Base-by-base conservation (phyloP, 805 yeast genomes). In the Priceomyces fermenticarens region DNA sequence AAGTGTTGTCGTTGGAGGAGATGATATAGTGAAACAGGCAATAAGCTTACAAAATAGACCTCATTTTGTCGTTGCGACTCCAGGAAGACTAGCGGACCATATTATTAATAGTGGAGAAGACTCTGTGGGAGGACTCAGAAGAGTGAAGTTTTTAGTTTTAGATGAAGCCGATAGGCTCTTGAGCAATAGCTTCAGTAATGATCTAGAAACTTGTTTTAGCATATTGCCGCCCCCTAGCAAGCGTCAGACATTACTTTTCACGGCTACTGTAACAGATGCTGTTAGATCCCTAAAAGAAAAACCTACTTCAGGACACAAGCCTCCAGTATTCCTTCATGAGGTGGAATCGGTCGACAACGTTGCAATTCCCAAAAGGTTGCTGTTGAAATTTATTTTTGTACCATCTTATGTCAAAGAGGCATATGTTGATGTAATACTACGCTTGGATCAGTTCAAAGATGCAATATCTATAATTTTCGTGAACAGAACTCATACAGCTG, bases 151-250 rank as follows among this genome's bases (percentile, higher is more conserved):
- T 55, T 68, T 93, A 39, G 98, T 93, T 2, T 68, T 93, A 2
- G 99, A 93, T 72, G 99, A 91, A 67, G 99, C 99, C 1, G 99
- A 93, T 72, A 76, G 97, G 46, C 67, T 93, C 25, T 75, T 93
- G 47, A 87, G 93, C 35, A 80, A 82, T 41, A 85, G 95, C 35
- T 89, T 93, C 63, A 83, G 90, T 8, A 75, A 79, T 27, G 96
- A 91, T 62, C 68, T 93, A 44, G 76, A 77, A 36, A 73, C 78
- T 15, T 88, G 97, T 55, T 76, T 91, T 53, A 68, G 72, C 4
- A 77, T 81, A 0, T 63, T 93, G 30, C 97, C 99, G 0, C 66
- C 77, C 1, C 70, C 95, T 2, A 73, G 72, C 3, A 70, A 77
- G 41, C 77, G 99, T 53, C 98, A 91, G 62, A 93, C 97, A 0